Base-by-base conservation (phyloP, 2,329 filamentous ascomycete genomes). In the Alternaria panax region DNA sequence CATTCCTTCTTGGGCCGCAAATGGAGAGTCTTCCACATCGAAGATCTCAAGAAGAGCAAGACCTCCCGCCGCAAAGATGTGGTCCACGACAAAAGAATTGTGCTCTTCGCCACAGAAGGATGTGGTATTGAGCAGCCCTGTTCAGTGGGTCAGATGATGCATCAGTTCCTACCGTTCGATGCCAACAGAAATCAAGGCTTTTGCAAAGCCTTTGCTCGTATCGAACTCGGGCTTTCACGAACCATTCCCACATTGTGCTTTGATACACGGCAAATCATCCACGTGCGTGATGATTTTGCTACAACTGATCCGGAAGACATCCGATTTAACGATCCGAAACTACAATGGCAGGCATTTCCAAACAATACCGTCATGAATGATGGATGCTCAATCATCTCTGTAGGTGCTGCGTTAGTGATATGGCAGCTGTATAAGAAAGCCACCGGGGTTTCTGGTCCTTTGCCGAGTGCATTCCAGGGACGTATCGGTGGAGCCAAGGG, bases 401-500 rank as follows among this genome's bases (percentile, higher is more conserved):
- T 81, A 4, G 83, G 80, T 1, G 83, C 91, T 2, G 88, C 86
- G 0, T 72, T 76, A 1, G 79, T 79, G 41, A 81, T 92, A 5
- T 82, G 84, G 25, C 70, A 81, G 1, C 61, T 62, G 0, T 80
- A 90, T 8, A 84, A 83, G 0, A 75, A 89, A 0, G 65, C 72
- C 0, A 75, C 89, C 0, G 84, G 84, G 14, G 87, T 84, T 0
- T 92, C 74, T 86, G 82, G n/a, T 82, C 90, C 12, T 81, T 91
- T 59, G 85, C 90, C 90, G 0, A 85, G 86, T 32, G 88, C 84
- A 0, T 88, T 86, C 0, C 91, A 94, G 74, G 90, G 82, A 1
- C 85, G 92, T 0, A 85, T 93, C 34, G 89, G 87, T 9, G 86
- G 89, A 18, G 89, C 89, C 0, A 94, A 94, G 73, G 92, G 91